Conservation (phyloP, 73 alveolate genomes). For the Blepharisma stoltei region DNA sequence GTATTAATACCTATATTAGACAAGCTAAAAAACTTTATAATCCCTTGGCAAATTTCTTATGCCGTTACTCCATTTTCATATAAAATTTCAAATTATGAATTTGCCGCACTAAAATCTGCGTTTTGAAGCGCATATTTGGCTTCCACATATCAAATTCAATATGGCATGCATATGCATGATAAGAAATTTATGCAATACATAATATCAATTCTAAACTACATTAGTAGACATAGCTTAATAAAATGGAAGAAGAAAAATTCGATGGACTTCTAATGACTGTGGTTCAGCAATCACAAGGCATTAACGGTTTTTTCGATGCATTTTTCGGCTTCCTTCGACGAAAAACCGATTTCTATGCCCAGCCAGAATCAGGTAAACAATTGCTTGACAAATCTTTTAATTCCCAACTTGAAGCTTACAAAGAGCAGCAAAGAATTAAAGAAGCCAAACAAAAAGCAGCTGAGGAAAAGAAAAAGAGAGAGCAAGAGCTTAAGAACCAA, state of each 20-base stretch:
- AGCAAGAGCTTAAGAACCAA: constrained; percentile 60
- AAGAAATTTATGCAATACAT: no score
- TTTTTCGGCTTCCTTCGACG: constrained; percentile 89
- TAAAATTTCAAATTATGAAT: no score
- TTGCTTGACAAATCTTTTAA: constrained; percentile 46
- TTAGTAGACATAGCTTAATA: background rate
- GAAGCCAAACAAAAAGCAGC: constrained; percentile 66
- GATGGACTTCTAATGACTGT: constrained; percentile 95
- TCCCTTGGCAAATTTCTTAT: no score
- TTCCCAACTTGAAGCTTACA: constrained; percentile 42
- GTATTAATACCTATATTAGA: no score
- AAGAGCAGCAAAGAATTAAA: constrained; percentile 54
- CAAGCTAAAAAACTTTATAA: no score
- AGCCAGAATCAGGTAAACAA: constrained; percentile 61
- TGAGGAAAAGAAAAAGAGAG: constrained; percentile 60
- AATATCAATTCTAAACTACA: no score
- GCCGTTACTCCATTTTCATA: no score
- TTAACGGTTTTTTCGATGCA: constrained; percentile 81
- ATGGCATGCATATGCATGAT: no score
- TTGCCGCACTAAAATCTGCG: no score
- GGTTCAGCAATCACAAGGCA: constrained; percentile 86
- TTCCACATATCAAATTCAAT: no score
- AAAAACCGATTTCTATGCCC: constrained; percentile 89
- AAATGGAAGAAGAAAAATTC: constrained; percentile 58
- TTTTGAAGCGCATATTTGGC: no score